Conservation (phyloP, 306 rosid species). For the Begonia fuchsioides region DNA sequence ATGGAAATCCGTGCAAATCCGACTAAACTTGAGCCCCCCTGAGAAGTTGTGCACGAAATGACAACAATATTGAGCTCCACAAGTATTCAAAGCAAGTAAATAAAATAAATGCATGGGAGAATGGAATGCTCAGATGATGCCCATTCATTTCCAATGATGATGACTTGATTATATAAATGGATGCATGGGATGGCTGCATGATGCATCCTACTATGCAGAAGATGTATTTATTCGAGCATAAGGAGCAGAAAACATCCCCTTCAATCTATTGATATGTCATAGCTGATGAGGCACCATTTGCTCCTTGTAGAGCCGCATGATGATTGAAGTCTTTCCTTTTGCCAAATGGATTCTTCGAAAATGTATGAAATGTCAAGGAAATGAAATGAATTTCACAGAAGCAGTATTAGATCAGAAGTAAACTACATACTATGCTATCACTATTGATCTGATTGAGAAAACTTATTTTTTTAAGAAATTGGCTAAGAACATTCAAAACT, state of each 20-base stretch:
- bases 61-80: constrained; percentile 25
- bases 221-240: constrained; percentile 58
- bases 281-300: constrained; percentile 59
- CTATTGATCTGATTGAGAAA: too few relatives aligned
- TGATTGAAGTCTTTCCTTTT: constrained; percentile 64
- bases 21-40: constrained; percentile 39
- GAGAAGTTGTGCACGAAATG: constrained; percentile 53
- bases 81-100: constrained; percentile 35
- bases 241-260: constrained; percentile 96
- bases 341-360: constrained; percentile 93
- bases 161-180: constrained; percentile 89
- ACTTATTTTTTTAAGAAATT: too few relatives aligned
- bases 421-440: too few relatives aligned
- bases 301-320: constrained; percentile 34
- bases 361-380: constrained; percentile 22
- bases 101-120: constrained; percentile 73
- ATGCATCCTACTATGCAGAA: constrained; percentile 90
- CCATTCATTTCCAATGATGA: constrained; percentile 81
- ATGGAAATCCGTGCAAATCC: constrained; percentile 24
- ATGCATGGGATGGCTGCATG: constrained; percentile 97
- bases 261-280: constrained; percentile 79
- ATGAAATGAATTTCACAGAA: constrained; percentile 1
- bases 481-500: too few relatives aligned
- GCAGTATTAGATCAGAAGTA: neutral
- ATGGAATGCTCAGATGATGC: constrained; percentile 76